Percentiles rank a stretch among this genome's conserved stretches.
Evolutionary conservation across 1,284 basidiomycete genomes (phyloP).

Genomic region (Trichosporon faecale): DNA sequence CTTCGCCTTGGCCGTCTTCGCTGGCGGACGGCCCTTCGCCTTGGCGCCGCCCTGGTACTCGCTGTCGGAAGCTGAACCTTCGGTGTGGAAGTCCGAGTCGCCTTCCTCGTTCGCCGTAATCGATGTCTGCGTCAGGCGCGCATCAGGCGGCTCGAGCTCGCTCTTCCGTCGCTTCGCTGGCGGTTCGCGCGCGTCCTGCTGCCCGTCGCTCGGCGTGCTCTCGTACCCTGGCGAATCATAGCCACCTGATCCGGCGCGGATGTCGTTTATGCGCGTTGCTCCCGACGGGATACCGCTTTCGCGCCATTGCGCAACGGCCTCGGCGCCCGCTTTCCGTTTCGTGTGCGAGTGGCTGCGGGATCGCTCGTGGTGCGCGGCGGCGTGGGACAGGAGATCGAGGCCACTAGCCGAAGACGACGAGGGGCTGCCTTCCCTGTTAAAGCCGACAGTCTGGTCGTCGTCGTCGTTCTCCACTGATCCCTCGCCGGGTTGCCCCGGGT

Average conservation of each 20-base stretch:
- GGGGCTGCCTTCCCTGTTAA: conserved; percentile 35
- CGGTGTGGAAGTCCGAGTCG: conserved; percentile 24
- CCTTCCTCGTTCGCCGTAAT: conserved; percentile 11
- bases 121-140: conserved; percentile 9
- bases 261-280: conserved; percentile 9
- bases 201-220: conserved; percentile 25
- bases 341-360: conserved; percentile 28
- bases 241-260: conserved; percentile 11
- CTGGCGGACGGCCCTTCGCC: conserved; percentile 11
- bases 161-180: conserved; percentile 44
- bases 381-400: conserved; percentile 41
- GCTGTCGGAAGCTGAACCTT: conserved; percentile 27
- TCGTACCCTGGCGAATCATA: conserved; percentile 24
- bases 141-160: conserved; percentile 20
- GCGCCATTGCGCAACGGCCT: conserved; percentile 49
- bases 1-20: conserved; percentile 19
- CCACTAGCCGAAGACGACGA: conserved; percentile 44
- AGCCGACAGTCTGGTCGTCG: conserved; percentile 42
- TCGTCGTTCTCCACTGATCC: conserved; percentile 41
- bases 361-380: conserved; percentile 30
- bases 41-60: conserved; percentile 26
- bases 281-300: conserved; percentile 40
- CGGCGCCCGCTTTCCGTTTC: conserved; percentile 46
- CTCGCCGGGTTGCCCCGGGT: conserved; percentile 24
- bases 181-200: conserved; percentile 19